phyloP scores from a whole-genome alignment of 805 yeast genomes.

The Wickerhamiella nectarea region DNA sequence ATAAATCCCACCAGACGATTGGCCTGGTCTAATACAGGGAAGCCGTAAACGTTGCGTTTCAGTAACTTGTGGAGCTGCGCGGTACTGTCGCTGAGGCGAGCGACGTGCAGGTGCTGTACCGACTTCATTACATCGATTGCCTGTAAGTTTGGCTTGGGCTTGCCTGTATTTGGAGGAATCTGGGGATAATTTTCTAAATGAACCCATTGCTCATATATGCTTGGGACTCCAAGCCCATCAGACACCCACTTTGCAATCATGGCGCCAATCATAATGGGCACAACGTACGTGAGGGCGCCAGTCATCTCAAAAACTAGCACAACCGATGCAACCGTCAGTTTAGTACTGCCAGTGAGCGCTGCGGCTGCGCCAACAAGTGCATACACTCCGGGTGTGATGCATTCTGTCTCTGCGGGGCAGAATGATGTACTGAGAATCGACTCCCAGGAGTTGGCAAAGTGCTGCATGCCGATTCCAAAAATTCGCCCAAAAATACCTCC shows the following conservation, averaged over 20 bases:
- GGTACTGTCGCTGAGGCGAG: conserved; percentile 3
- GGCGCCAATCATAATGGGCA: conserved; percentile 78
- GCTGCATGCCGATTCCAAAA: conserved; percentile 59
- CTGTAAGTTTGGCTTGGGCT: conserved; percentile 6
- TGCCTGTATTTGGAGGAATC: neutral
- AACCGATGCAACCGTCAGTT: conserved; percentile 66
- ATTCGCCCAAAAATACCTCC: conserved; percentile 93
- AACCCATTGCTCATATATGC: conserved; percentile 44
- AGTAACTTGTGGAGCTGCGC: conserved; percentile 1
- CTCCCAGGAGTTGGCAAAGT: conserved; percentile 40
- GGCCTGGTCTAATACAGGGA: conserved; percentile 7
- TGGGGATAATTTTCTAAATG: neutral
- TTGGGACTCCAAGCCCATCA: conserved; percentile 41
- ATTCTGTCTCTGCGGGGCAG: conserved; percentile 34
- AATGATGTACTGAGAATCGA: conserved; percentile 16
- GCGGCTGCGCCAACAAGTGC: conserved; percentile 85
- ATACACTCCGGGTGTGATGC: conserved; percentile 76
- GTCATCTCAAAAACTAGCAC: conserved; percentile 72
- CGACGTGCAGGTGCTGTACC: neutral
- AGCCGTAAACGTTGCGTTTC: conserved; percentile 4
- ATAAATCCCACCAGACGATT: conserved; percentile 8
- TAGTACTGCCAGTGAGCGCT: conserved; percentile 65
- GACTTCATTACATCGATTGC: conserved; percentile 10
- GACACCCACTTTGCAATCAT: conserved; percentile 60
- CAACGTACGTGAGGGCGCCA: conserved; percentile 70